Conservation (phyloP, 2,329 filamentous ascomycete genomes). For the Aspergillus japonicus region DNA sequence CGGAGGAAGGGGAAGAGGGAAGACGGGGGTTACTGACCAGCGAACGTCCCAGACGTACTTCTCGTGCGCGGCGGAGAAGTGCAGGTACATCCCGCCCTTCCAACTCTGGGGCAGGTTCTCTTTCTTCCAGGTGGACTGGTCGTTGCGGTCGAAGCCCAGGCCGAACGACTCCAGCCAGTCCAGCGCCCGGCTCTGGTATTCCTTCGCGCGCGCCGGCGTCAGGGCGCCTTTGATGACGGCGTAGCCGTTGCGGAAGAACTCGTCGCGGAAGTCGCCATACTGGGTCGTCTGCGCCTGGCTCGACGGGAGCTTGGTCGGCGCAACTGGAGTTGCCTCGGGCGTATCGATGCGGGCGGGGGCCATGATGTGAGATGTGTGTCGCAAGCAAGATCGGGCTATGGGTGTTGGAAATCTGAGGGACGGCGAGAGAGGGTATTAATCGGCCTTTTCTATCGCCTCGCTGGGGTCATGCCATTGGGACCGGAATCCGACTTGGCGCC, state of each 20-base stretch:
- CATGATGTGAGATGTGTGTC: neutral
- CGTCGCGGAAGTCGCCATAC: constrained; percentile 3
- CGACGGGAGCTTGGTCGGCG: neutral
- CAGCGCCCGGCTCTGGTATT: constrained; percentile 4
- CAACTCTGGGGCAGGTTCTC: constrained; percentile 5
- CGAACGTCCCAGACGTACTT: constrained; percentile 6
- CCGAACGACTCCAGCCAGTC: constrained; percentile 6
- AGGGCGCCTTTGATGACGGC: constrained; percentile 3
- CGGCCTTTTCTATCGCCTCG: neutral
- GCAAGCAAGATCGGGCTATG: neutral
- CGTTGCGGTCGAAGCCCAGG: constrained; percentile 1
- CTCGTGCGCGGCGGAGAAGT: constrained; percentile 4
- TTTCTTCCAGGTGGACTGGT: constrained; percentile 6
- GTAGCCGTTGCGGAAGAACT: constrained; percentile 3
- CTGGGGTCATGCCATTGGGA: neutral
- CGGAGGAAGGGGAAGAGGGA: too few species aligned
- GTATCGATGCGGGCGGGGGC: neutral
- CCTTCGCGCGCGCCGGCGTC: neutral
- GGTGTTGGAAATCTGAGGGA: too few species aligned
- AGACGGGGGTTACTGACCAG: neutral
- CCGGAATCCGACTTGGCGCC: neutral
- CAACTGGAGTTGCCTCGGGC: neutral
- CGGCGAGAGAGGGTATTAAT: too few species aligned
- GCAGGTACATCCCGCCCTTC: constrained; percentile 3
- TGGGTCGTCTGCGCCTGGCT: neutral